Evolutionary conservation across 2,329 filamentous ascomycete genomes (phyloP).

Genomic region (Pseudogymnoascus sp.): DNA sequence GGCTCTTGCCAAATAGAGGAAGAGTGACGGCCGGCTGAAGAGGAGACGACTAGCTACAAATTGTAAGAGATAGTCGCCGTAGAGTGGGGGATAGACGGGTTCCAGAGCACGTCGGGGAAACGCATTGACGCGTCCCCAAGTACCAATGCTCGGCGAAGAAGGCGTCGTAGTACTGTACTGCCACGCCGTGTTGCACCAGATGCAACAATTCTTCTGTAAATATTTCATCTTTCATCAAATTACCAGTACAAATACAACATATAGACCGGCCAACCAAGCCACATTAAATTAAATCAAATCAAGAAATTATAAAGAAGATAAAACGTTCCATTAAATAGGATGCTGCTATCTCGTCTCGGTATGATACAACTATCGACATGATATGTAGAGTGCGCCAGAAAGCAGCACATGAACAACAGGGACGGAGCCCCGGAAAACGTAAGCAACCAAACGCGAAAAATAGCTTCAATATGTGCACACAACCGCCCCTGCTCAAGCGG

Average conservation of each 20-base stretch:
- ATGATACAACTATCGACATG: constrained; percentile 9
- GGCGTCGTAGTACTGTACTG: background rate
- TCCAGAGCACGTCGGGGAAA: background rate
- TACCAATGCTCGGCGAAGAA: background rate
- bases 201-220: constrained; percentile 3
- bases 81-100: background rate
- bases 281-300: background rate
- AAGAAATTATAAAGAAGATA: constrained; percentile 6
- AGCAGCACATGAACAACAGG: constrained; percentile 14
- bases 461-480: constrained; percentile 8
- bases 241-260: background rate
- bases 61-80: background rate
- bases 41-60: no score
- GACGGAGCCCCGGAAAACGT: constrained; percentile 2
- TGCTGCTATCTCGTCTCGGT: constrained; percentile 6
- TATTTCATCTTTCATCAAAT: constrained; percentile 17
- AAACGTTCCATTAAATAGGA: constrained; percentile 4
- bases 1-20: constrained; percentile 10
- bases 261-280: background rate
- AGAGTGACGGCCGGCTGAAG: background rate
- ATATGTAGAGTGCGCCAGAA: constrained; percentile 10
- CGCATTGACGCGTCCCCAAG: background rate
- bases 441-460: background rate
- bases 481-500: background rate
- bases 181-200: background rate